A percentile compares a stretch with the other conserved stretches of the same genome.
Evolutionary conservation across 129 eudicot genomes (phyloP).

Genomic region (Ambrosia artemisiifolia): DNA sequence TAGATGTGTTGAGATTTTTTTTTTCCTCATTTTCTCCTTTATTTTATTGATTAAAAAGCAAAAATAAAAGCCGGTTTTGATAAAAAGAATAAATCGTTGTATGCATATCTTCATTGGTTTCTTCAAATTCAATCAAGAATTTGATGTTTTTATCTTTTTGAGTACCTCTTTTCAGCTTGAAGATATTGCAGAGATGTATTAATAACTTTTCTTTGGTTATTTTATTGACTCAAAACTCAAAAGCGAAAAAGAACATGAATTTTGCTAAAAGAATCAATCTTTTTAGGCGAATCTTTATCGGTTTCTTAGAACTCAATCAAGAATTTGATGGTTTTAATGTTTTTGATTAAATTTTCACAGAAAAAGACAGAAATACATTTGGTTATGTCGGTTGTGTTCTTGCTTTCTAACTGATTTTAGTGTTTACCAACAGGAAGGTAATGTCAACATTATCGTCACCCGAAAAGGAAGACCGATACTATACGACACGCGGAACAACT

Average conservation of each 20-base stretch:
- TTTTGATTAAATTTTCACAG: background rate
- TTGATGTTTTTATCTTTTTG: too few species aligned
- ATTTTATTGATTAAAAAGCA: too few species aligned
- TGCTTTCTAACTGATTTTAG: conserved; percentile 30
- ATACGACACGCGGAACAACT: conserved; percentile 63
- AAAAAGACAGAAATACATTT: conserved; percentile 1
- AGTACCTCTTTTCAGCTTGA: background rate
- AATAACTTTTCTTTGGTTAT: background rate
- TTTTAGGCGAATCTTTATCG: background rate
- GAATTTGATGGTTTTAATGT: background rate
- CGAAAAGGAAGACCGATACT: conserved; percentile 67
- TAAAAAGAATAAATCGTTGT: too few species aligned
- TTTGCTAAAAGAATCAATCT: conserved; percentile 6
- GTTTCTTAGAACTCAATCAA: background rate
- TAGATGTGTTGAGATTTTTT: too few species aligned
- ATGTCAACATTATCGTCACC: conserved; percentile 49
- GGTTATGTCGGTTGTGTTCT: conserved; percentile 14
- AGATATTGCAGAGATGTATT: conserved; percentile 3
- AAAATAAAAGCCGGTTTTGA: too few species aligned
- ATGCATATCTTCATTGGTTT: too few species aligned
- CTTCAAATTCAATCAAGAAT: too few species aligned
- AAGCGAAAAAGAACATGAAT: conserved; percentile 13
- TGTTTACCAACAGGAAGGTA: conserved; percentile 42
- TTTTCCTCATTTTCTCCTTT: too few species aligned
- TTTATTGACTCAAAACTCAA: conserved; percentile 16